Conservation (phyloP, 2,329 filamentous ascomycete species). For the Cordyceps militaris region DNA sequence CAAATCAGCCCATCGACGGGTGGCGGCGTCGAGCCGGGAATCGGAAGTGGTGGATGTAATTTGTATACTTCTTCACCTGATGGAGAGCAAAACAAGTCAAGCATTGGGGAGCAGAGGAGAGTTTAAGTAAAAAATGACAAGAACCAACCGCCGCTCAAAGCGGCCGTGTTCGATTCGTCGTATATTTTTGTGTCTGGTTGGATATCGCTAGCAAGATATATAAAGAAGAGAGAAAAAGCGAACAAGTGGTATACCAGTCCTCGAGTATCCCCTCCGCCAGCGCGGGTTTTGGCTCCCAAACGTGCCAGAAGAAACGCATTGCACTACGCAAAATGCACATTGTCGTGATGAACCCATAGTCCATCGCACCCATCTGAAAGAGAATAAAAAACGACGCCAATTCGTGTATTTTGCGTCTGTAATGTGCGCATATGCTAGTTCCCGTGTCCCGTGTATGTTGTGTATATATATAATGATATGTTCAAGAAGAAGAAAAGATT, state of each 20-base stretch:
- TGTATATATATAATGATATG: neutral
- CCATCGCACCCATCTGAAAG: neutral
- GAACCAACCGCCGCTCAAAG: neutral
- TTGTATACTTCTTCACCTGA: no score
- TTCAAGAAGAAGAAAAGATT: constrained; percentile 1
- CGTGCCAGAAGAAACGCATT: neutral
- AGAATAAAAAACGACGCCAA: neutral
- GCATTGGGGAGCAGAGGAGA: neutral
- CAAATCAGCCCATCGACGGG: no score
- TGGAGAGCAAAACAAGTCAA: neutral
- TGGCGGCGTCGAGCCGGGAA: no score
- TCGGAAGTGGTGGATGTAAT: no score
- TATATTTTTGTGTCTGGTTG: neutral
- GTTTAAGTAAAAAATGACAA: neutral
- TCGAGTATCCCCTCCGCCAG: neutral
- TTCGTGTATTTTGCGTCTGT: constrained; percentile 9
- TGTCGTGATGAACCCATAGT: neutral
- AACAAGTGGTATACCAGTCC: neutral
- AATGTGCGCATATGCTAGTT: neutral
- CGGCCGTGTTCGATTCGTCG: neutral
- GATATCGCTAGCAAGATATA: constrained; percentile 1
- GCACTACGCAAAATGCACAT: neutral
- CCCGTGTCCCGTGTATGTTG: constrained; percentile 4
- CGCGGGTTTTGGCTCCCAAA: neutral
- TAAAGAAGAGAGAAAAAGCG: neutral